Conservation (phyloP, 176 grass and related monocot species). For the Aegilops umbellulata region DNA sequence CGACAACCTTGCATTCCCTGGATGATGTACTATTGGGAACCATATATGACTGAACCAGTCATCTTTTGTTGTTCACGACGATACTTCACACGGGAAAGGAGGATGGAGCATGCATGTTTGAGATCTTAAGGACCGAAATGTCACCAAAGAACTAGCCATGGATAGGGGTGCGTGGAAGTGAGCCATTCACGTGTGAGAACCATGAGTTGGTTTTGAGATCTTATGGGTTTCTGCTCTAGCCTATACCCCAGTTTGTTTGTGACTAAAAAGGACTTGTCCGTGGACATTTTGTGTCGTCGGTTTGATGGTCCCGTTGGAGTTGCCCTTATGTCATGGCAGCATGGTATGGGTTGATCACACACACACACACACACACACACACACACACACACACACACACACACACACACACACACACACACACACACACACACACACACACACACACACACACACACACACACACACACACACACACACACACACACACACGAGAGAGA, state of each 20-base stretch:
- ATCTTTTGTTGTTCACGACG: conserved; percentile 1
- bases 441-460: background rate
- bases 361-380: background rate
- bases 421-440: background rate
- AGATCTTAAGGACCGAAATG: no score
- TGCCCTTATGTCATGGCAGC: no score
- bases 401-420: background rate
- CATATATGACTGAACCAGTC: background rate
- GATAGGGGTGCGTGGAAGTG: no score
- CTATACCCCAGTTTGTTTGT: no score
- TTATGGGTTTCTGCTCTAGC: no score
- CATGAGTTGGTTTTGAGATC: no score
- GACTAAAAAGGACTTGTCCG: no score
- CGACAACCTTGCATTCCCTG: conserved; percentile 10
- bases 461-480: background rate
- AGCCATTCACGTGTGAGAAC: no score
- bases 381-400: background rate
- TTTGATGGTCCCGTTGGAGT: no score
- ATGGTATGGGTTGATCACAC: background rate
- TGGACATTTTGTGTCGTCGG: no score
- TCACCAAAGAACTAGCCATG: no score
- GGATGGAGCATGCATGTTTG: background rate
- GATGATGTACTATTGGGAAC: background rate
- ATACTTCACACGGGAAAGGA: background rate
- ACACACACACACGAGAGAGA: background rate